Base-by-base conservation (phyloP, 352 stramenopile genomes). In the Hyaloperonospora arabidopsidis region DNA sequence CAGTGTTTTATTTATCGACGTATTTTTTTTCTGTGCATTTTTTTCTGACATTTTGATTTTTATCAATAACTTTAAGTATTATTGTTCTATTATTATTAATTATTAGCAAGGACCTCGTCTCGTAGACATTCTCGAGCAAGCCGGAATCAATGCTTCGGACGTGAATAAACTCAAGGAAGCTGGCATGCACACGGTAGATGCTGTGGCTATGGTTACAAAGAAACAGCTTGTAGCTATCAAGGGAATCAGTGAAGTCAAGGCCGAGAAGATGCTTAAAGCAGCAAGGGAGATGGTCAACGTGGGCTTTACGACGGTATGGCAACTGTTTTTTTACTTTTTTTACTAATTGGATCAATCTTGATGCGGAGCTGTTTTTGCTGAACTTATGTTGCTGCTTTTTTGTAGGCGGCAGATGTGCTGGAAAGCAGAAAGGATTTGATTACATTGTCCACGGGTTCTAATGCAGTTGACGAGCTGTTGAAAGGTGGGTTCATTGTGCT, bases 241-340 rank as follows among this genome's bases (percentile, higher is more conserved):
- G 54, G 97, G 97, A 17, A 98, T 99, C 57, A 98, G 93, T 35
- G 97, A 99, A 74, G 93, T 97, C 39, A 99, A 99, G 61, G 97
- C 97, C 1, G 69, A 96, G 11, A 99, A 99, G 65, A 93, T 99
- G 54, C 97, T 99, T 59, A 97, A 99, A 50, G 91, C 96, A 14
- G 91, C 93, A 13, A 91, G 97, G 38, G 90, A 97, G 45, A 91
- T 99, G 69, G 93, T 99, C 29, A 96, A 97, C 11, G 93, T 99
- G 60, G 96, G 97, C 60, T 99, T 99, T 66, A 97, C 95, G n/a
- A 99, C 97, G 50, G 97, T 98, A 39, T n/a, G 74, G 34, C 14
- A 17, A 32, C 59, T 4, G 25, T 32, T 32, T 4, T 32, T 32
- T 4, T 8, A 32, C 25, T 32, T 8, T 4, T 32, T 32, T 32